These are phyloP conservation scores for Ascoidea tarda DNA, from an alignment of 805 yeast genomes.

Conservation along the genomic window DNA sequence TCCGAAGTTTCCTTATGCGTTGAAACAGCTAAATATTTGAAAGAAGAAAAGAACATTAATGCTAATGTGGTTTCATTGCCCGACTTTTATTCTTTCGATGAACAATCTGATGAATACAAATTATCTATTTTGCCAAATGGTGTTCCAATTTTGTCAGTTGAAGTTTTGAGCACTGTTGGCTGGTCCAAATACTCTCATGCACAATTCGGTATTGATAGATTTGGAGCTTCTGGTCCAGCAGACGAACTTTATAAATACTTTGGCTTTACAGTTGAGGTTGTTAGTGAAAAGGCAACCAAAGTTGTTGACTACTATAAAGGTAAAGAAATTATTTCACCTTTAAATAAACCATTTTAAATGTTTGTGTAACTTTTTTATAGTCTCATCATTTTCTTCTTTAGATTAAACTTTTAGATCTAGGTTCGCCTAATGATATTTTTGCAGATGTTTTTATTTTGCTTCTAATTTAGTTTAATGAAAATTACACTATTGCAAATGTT, in stretches of 20 bases:
- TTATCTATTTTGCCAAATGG: conserved; percentile 89
- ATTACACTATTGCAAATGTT: no score
- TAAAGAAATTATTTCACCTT: conserved; percentile 54
- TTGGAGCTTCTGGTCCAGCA: conserved; percentile 94
- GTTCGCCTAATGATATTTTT: no score
- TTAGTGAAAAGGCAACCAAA: conserved; percentile 74
- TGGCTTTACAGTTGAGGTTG: conserved; percentile 87
- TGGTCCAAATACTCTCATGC: conserved; percentile 95
- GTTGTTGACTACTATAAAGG: conserved; percentile 79
- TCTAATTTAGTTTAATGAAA: no score
- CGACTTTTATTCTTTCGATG: conserved; percentile 81
- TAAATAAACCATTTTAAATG: conserved; percentile 62
- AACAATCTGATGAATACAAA: conserved; percentile 68
- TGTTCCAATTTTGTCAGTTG: conserved; percentile 84
- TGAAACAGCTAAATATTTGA: conserved; percentile 66
- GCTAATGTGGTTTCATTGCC: conserved; percentile 86
- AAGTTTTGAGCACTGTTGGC: conserved; percentile 82
- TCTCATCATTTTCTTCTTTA: neutral
- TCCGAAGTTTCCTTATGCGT: conserved; percentile 82
- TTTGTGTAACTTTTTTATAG: conserved; percentile 4
- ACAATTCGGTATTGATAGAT: conserved; percentile 89
- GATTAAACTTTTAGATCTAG: no score
- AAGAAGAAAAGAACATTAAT: conserved; percentile 45
- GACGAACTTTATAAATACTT: conserved; percentile 69
- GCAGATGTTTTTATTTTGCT: no score